Evolutionary conservation across 371 early-diverging fungal species (phyloP).

Genomic region (Saksenaea vasiformis): DNA sequence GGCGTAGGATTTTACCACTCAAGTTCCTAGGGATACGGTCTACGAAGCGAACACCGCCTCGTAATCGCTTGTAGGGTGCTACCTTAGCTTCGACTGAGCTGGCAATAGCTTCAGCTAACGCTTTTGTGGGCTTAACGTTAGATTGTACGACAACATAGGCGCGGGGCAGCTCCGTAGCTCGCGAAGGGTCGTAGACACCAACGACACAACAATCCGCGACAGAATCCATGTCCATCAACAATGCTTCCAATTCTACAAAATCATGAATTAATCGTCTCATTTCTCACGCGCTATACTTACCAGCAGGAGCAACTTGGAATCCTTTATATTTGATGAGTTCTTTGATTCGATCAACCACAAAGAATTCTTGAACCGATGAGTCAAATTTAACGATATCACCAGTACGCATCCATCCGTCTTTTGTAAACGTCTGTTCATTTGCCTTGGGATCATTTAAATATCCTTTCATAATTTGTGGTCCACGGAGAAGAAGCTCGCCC

Average conservation of each 20-base stretch:
- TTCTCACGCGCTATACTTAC: constrained; percentile 11
- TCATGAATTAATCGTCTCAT: background rate
- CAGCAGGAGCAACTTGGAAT: constrained; percentile 74
- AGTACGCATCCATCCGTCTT: constrained; percentile 77
- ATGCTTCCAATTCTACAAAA: constrained; percentile 71
- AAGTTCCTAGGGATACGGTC: constrained; percentile 75
- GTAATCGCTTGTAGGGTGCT: constrained; percentile 73
- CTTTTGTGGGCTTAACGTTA: constrained; percentile 13
- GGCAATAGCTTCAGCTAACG: constrained; percentile 26
- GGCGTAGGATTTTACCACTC: constrained; percentile 82
- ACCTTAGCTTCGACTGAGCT: constrained; percentile 64
- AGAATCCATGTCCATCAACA: constrained; percentile 64
- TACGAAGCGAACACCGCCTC: constrained; percentile 80
- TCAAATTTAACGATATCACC: constrained; percentile 82
- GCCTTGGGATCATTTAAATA: constrained; percentile 72
- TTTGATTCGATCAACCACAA: constrained; percentile 73
- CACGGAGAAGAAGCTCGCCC: constrained; percentile 82
- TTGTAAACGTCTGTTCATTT: constrained; percentile 68
- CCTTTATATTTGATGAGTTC: constrained; percentile 81
- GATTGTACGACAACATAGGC: constrained; percentile 73
- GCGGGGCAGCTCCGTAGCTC: constrained; percentile 78
- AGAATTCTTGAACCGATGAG: constrained; percentile 55
- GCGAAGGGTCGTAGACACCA: constrained; percentile 49
- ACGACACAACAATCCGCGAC: constrained; percentile 81
- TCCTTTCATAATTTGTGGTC: constrained; percentile 83